Base-by-base conservation (phyloP, 352 stramenopile species). In the Pythium brachiatum region DNA sequence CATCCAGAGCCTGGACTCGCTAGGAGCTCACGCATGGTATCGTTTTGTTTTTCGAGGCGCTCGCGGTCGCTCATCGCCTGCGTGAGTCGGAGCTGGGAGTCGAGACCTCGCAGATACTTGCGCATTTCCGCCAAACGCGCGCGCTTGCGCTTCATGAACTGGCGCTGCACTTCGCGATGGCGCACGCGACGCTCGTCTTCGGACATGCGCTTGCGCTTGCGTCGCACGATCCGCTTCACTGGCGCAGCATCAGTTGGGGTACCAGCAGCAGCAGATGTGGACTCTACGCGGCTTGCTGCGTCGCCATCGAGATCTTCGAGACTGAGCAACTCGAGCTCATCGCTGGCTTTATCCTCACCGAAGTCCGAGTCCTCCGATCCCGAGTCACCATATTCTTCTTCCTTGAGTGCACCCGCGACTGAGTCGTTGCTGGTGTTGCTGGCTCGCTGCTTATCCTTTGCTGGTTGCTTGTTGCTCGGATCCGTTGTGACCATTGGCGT, bases 71-170 rank as follows among this genome's bases (percentile, higher is more conserved):
- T 53, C 13, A 47, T 53, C 15, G 36, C 50, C 47, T 59, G 25
- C 3, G 46, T 25, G 1, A 65, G 38, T 12, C 58, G 58, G 21
- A 47, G 58, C 32, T 65, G 58, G 8, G 47, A 47, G 34, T 65
- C 58, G 25, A 65, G 36, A 4, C 36, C 50, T 7, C 48, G 48
- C 12, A 65, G 26, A 16, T 48, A 31, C 38, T 64, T 63, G 44
- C 61, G 61, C 61, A 68, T 68, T 23, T 68, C 61, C 15, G 26
- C 44, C 16, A 68, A 43, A 20, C 47, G 29, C 4, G 61, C 53
- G n/a, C 41, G 61, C 54, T 69, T 69, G 20, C 62, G 62, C 44
- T 69, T 53, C 54, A 69, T 69, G 31, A 69, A 69, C 36, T 64
- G 62, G 21, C 62, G 62, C 62, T 69, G 62, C 11, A 69, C 62